Evolutionary conservation across 2,329 filamentous ascomycete genomes (phyloP).

Genomic region (Aspergillus sp.): DNA sequence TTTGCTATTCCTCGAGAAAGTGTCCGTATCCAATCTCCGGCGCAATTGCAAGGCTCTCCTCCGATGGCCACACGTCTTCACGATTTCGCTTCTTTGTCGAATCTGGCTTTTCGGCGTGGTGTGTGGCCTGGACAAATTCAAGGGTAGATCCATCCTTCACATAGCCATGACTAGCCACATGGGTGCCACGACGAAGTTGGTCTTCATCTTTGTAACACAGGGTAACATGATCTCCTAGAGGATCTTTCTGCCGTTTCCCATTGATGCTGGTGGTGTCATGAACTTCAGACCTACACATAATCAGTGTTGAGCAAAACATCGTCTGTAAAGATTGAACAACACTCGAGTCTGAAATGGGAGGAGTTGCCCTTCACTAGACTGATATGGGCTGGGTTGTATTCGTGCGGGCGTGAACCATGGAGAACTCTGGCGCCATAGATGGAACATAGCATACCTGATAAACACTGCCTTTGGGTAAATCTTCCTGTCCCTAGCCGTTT

Average conservation of each 20-base stretch:
- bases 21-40: constrained; percentile 9
- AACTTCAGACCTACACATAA: constrained; percentile 16
- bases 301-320: neutral
- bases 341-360: neutral
- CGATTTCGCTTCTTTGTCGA: neutral
- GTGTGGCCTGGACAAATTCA: constrained; percentile 1
- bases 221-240: constrained; percentile 18
- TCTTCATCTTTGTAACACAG: constrained; percentile 22
- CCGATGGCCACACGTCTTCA: constrained; percentile 3
- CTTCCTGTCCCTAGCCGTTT: constrained; percentile 21
- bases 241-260: constrained; percentile 20
- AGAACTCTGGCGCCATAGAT: neutral
- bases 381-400: neutral
- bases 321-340: neutral
- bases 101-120: constrained; percentile 3
- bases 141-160: neutral
- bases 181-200: constrained; percentile 18
- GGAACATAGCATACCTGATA: constrained; percentile 13
- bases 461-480: constrained; percentile 20
- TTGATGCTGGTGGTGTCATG: constrained; percentile 22
- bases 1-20: neutral
- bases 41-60: constrained; percentile 5
- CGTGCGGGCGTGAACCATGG: neutral
- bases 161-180: constrained; percentile 19
- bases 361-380: neutral